Conservation (phyloP, 2,329 filamentous ascomycete genomes). For the Colletotrichum ledebouriae region DNA sequence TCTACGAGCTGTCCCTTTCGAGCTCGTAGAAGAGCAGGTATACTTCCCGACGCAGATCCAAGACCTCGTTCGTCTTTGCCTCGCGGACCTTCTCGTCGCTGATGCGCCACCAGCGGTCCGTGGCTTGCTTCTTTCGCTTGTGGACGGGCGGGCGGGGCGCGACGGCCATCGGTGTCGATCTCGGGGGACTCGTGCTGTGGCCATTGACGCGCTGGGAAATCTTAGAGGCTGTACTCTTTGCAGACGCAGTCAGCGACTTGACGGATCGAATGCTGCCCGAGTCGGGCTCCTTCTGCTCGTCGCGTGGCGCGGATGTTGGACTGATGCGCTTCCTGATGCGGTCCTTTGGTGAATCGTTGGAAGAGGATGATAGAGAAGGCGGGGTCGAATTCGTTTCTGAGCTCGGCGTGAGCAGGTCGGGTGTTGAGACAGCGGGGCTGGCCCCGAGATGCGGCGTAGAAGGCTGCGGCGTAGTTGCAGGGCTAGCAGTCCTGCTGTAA, state of each 20-base stretch:
- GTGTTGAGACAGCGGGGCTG: constrained; percentile 61
- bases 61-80: constrained; percentile 89
- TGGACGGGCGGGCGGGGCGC: constrained; percentile 38
- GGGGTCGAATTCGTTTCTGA: constrained; percentile 54
- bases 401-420: constrained; percentile 60
- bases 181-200: constrained; percentile 42
- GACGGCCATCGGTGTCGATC: constrained; percentile 44
- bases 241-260: constrained; percentile 69
- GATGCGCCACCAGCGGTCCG: constrained; percentile 95
- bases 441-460: constrained; percentile 62
- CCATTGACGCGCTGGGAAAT: constrained; percentile 57
- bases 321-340: constrained; percentile 38
- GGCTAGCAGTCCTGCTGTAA: constrained; percentile 74
- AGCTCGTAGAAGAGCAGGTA: constrained; percentile 97
- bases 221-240: constrained; percentile 65
- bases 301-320: constrained; percentile 46
- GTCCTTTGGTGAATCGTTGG: constrained; percentile 45
- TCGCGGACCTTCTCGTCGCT: constrained; percentile 98
- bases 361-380: constrained; percentile 53
- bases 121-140: constrained; percentile 67
- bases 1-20: constrained; percentile 62
- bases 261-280: constrained; percentile 68
- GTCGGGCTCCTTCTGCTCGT: constrained; percentile 60
- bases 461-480: constrained; percentile 62
- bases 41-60: constrained; percentile 95